phyloP scores from a whole-genome alignment of 192 early-diverging fungal genomes.

The Coemansia sp. region DNA sequence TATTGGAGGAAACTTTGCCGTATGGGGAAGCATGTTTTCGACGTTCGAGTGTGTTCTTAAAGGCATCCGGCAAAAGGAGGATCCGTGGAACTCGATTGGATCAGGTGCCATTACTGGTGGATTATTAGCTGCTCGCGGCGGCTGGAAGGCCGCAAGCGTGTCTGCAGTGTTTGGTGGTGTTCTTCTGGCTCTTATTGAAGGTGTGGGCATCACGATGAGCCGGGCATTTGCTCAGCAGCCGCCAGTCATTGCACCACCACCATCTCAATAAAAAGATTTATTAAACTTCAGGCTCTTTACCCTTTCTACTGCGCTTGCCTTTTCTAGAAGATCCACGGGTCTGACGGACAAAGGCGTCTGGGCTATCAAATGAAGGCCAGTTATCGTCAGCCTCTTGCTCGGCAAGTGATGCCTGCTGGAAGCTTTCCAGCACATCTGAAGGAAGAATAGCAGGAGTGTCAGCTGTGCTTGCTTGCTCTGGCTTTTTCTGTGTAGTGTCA shows the following conservation, averaged over 20 bases:
- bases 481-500: constrained; percentile 51
- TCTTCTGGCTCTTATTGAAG: constrained; percentile 94
- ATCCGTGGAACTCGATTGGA: constrained; percentile 96
- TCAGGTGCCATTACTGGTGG: constrained; percentile 95
- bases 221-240: constrained; percentile 65
- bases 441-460: neutral
- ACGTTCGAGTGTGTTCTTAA: constrained; percentile 95
- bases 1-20: constrained; percentile 97
- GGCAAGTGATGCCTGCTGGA: constrained; percentile 2
- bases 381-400: neutral
- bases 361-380: too few species aligned
- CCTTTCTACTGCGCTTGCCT: constrained; percentile 23
- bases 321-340: neutral
- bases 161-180: constrained; percentile 92
- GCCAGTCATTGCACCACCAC: constrained; percentile 51
- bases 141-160: constrained; percentile 68
- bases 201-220: constrained; percentile 78
- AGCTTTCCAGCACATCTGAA: constrained; percentile 1
- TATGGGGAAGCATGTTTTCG: constrained; percentile 98
- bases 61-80: constrained; percentile 94
- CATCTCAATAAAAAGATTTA: constrained; percentile 19
- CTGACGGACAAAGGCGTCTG: neutral
- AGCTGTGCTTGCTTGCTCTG: neutral
- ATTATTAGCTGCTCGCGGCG: constrained; percentile 84
- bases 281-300: constrained; percentile 36